Base-by-base conservation (phyloP, 768 basidiomycete species). In the Pleurotus salmoneostramineus region DNA sequence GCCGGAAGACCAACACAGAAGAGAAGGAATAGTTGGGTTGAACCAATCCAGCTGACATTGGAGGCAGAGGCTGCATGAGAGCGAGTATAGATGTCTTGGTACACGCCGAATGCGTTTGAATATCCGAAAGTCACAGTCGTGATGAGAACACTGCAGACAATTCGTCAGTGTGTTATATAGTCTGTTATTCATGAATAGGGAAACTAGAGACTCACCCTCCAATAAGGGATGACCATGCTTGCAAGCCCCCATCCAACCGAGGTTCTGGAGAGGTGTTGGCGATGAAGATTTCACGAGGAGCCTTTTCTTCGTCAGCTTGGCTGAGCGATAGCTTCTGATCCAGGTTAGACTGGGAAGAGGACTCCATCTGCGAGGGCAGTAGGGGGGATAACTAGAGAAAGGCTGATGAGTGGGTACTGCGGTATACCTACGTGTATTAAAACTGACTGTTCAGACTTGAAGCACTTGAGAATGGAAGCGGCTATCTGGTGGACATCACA, bases 11-110 rank as follows among this genome's bases (percentile, higher is more conserved):
- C 48, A 1, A 50, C 5, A 44, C 59, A 27, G 57, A 65, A 63
- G 58, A 70, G 64, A 46, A 73, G 66, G 55, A 68, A 66, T 63
- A 77, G 64, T 66, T 74, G 60, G 66, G 75, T 63, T 59, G 67
- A 65, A 62, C 76, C 65, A 55, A 71, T 65, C 70, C 70, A 70
- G 8, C 69, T 69, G 32, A 50, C 49, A 11, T 50, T 50, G 0
- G 49, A 50, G 1, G 49, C 49, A 0, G 31, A 33, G 3, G 49
- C 49, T 3, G 49, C 49, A 11, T 50, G 49, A 21, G 27, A 32
- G 4, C 49, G 27, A 21, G 49, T 50, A 35, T 50, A 50, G 10
- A 50, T 32, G 21, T 50, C 49, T 32, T 50, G 49, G 17, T 31
- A 50, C 4, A 50, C 49, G 2, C 49, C 48, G 48, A 50, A 50